A percentile compares a stretch with the other conserved stretches of the same genome.
phyloP scores from a whole-genome alignment of 2,329 filamentous ascomycete species.

The Trichophaea hybrida region DNA sequence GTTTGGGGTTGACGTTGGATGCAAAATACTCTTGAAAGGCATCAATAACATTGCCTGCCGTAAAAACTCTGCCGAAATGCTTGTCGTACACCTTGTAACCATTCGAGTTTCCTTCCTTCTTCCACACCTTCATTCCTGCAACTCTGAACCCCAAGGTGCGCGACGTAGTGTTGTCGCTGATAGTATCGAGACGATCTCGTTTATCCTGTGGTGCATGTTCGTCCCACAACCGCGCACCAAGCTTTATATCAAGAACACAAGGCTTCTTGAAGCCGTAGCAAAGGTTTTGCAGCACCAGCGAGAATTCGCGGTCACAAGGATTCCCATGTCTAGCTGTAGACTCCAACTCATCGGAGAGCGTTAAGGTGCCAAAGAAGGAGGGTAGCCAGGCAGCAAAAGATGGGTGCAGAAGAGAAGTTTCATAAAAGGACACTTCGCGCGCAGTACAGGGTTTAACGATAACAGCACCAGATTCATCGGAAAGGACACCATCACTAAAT shows the following conservation, averaged over 20 bases:
- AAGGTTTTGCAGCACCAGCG: conserved; percentile 26
- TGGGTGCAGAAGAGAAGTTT: conserved; percentile 51
- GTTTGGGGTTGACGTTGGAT: conserved; percentile 32
- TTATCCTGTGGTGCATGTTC: conserved; percentile 49
- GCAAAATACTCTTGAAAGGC: conserved; percentile 46
- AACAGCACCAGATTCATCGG: conserved; percentile 65
- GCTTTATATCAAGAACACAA: conserved; percentile 86
- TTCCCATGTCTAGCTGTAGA: conserved; percentile 29
- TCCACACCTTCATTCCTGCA: conserved; percentile 70
- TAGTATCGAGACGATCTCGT: conserved; percentile 44
- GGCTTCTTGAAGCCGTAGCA: conserved; percentile 60
- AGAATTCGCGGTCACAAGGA: conserved; percentile 16
- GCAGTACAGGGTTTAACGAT: conserved; percentile 90
- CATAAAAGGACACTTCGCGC: conserved; percentile 80
- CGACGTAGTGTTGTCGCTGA: conserved; percentile 45
- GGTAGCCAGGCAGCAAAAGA: conserved; percentile 72
- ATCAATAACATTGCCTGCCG: conserved; percentile 39
- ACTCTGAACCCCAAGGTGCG: conserved; percentile 48
- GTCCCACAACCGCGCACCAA: conserved; percentile 75
- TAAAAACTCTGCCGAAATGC: conserved; percentile 48
- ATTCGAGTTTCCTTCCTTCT: conserved; percentile 38
- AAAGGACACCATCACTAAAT: conserved; percentile 72
- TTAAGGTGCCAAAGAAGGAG: conserved; percentile 64
- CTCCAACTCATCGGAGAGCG: conserved; percentile 42
- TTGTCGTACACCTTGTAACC: conserved; percentile 50